Conservation (phyloP, 2,329 filamentous ascomycete species). For the Fusarium camptoceras region DNA sequence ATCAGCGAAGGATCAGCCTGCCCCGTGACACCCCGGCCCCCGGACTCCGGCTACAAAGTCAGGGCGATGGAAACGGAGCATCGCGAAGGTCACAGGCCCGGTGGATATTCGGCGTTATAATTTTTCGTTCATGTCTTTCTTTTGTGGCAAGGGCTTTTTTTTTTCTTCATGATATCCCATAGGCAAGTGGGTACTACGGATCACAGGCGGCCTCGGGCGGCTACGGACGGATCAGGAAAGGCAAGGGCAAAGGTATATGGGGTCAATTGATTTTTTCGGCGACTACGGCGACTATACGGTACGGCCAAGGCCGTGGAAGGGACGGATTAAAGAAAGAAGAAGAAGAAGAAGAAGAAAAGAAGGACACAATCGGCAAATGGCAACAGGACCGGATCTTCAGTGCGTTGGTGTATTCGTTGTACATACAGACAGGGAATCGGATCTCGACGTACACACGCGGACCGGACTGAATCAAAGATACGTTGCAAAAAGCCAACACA, state of each 20-base stretch:
- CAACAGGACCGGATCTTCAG: constrained; percentile 40
- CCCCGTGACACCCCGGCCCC: constrained; percentile 34
- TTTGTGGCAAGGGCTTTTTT: constrained; percentile 38
- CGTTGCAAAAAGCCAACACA: constrained; percentile 22
- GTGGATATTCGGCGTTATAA: constrained; percentile 43
- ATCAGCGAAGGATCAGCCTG: constrained; percentile 24
- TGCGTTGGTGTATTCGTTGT: constrained; percentile 36
- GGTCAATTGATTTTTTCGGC: constrained; percentile 36
- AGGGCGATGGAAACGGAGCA: constrained; percentile 31
- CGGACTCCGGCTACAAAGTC: constrained; percentile 16
- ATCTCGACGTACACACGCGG: constrained; percentile 21
- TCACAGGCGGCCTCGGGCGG: constrained; percentile 37
- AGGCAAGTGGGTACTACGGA: constrained; percentile 42
- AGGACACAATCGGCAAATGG: constrained; percentile 38
- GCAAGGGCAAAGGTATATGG: constrained; percentile 31
- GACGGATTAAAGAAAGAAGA: constrained; percentile 26
- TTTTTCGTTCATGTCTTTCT: constrained; percentile 35
- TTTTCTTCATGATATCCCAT: constrained; percentile 47
- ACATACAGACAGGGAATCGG: constrained; percentile 31
- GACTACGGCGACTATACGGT: constrained; percentile 35
- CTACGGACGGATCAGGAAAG: constrained; percentile 39
- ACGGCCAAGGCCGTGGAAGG: constrained; percentile 27
- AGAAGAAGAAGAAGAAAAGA: not conserved
- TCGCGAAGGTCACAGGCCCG: constrained; percentile 27
- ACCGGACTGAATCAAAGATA: constrained; percentile 19